These are phyloP conservation scores for Penicillium lagena DNA, from an alignment of 495 filamentous ascomycete genomes.

Conservation along the genomic window DNA sequence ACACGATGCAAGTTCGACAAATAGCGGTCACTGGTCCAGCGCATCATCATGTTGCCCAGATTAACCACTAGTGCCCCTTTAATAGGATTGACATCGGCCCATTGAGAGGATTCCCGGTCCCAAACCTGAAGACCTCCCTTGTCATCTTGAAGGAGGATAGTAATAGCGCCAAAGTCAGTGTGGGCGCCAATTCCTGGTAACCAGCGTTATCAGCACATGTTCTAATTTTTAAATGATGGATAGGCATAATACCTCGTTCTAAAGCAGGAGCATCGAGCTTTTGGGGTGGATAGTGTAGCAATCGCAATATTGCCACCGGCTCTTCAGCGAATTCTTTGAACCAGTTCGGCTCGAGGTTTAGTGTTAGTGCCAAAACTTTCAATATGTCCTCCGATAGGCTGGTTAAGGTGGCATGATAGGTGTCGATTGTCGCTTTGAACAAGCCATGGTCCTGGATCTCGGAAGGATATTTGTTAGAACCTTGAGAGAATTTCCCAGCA, in stretches of 20 bases:
- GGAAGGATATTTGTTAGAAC: constrained; percentile 40
- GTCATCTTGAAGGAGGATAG: constrained; percentile 36
- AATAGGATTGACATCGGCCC: constrained; percentile 26
- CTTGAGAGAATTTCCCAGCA: constrained; percentile 26
- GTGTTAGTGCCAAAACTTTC: constrained; percentile 30
- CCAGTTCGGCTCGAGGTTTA: constrained; percentile 27
- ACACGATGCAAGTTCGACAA: constrained; percentile 25
- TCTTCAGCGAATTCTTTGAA: constrained; percentile 33
- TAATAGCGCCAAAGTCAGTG: constrained; percentile 45
- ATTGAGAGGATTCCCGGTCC: constrained; percentile 20
- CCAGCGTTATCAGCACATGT: not conserved
- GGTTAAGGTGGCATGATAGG: constrained; percentile 18
- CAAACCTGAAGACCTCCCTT: constrained; percentile 38
- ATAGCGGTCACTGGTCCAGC: constrained; percentile 22
- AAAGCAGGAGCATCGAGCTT: constrained; percentile 15
- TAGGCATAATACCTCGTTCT: constrained; percentile 4
- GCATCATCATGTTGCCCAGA: constrained; percentile 38
- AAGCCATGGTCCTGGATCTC: constrained; percentile 21
- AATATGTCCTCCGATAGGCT: constrained; percentile 19
- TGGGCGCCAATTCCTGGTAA: constrained; percentile 40
- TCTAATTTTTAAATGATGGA: not conserved
- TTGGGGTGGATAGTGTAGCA: constrained; percentile 45
- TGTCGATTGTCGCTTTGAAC: constrained; percentile 24
- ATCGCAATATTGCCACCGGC: constrained; percentile 27
- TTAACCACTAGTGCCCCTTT: constrained; percentile 41